Base-by-base conservation (phyloP, 2,329 filamentous ascomycete genomes). In the Colletotrichum orbiculare region DNA sequence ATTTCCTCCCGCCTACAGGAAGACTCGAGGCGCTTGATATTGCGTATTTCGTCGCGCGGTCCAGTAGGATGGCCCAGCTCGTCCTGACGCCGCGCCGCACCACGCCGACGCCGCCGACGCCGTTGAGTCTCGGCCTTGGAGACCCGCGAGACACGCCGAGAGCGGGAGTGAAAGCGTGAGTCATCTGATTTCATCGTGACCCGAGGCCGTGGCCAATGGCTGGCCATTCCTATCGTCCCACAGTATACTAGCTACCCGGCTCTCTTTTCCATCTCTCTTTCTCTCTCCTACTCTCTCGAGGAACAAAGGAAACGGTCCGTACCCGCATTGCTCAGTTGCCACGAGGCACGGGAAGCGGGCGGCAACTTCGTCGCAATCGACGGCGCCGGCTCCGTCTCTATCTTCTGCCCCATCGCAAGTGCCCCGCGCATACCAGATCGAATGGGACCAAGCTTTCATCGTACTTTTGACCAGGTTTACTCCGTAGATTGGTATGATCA, bases 161-260 rank as follows among this genome's bases (percentile, higher is more conserved):
- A 42, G 17, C 25, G 25, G 25, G 25, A 25, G 25, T 25, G 25
- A 25, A 38, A 50, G 33, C 35, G 15, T 45, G 46, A 62, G 52
- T 65, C 58, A 65, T 62, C 47, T 62, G 58, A 56, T 61, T 39
- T 54, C 33, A 15, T 37, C 38, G 47, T 62, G 57, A 52, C 56
- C 58, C 62, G 62, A 46, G 39, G 38, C 45, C 37, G 43, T 45
- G 42, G 34, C 49, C 50, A 55, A 49, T 49, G 34, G 11, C 12
- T 11, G 33, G 10, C 43, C 45, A 17, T 41, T 46, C 33, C 25
- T 15, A 53, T 17, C 45, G 43, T 39, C 52, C 13, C 46, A 10
- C 34, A 8, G n/a, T 13, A 25, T 25, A 25, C 25, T 25, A 25
- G 25, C 25, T 4, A 25, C 3, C 25, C 4, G 25, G 25, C 25